These are phyloP conservation scores for Volvox carteri DNA, from an alignment of 163 green algal species.

Conservation along the genomic window DNA sequence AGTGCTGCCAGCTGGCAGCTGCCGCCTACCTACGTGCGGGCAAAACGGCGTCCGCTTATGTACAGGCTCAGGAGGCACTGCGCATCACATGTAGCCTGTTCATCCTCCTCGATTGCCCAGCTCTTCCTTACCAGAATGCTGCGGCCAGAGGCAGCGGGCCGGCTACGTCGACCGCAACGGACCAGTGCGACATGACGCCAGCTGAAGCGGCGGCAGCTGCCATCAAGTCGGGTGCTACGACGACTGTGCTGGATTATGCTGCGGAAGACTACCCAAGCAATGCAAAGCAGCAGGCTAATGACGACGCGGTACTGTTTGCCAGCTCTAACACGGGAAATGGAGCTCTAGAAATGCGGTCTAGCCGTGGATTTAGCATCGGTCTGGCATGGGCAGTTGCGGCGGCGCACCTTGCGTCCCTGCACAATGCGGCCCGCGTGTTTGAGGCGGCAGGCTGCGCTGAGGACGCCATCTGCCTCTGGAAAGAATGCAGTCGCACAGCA, in stretches of 20 bases:
- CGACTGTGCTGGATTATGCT: constrained; percentile 21
- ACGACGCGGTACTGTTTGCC: not conserved
- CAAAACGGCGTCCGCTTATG: constrained; percentile 17
- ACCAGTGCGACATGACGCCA: not conserved
- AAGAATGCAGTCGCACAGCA: constrained; percentile 41
- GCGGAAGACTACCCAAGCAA: not conserved
- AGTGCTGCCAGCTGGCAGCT: constrained; percentile 46
- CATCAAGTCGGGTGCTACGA: constrained; percentile 12
- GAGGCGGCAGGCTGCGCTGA: constrained; percentile 57
- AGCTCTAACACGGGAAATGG: not conserved
- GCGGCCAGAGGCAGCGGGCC: not conserved
- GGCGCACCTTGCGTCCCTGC: constrained; percentile 51
- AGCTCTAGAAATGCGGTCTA: not conserved
- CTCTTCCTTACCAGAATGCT: too few relatives aligned
- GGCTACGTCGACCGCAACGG: not conserved
- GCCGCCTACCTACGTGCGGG: constrained; percentile 34
- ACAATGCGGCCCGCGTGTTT: constrained; percentile 47
- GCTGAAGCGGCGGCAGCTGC: constrained; percentile 29
- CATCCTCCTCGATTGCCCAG: not conserved
- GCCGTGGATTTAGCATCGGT: not conserved
- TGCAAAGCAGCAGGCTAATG: not conserved
- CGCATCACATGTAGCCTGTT: constrained; percentile 43
- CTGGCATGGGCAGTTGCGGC: constrained; percentile 50
- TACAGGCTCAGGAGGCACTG: constrained; percentile 50
- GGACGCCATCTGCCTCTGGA: constrained; percentile 52